phyloP scores from a whole-genome alignment of 495 filamentous ascomycete species.

The Achaetomiella virescens region DNA sequence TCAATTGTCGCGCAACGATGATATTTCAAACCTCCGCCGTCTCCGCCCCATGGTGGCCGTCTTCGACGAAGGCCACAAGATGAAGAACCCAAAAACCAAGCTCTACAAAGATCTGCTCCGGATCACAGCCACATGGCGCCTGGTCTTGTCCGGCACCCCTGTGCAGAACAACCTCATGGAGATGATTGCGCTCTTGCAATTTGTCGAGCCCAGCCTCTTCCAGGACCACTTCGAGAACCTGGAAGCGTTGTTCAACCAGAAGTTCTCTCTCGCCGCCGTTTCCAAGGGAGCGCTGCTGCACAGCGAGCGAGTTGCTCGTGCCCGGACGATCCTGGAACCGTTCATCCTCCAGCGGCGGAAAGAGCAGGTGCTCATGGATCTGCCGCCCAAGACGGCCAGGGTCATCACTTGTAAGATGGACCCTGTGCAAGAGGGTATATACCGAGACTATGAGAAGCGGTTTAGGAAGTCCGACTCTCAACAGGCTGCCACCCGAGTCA shows the following conservation, averaged over 20 bases:
- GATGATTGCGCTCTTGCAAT: conserved; percentile 77
- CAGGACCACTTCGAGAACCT: conserved; percentile 65
- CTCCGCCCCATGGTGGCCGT: conserved; percentile 59
- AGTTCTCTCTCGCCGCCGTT: conserved; percentile 71
- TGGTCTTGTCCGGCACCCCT: conserved; percentile 88
- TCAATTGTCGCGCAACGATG: conserved; percentile 36
- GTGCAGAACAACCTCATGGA: conserved; percentile 95
- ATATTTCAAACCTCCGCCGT: conserved; percentile 33
- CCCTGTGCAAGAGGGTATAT: conserved; percentile 59
- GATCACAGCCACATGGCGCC: conserved; percentile 68
- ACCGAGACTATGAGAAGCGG: conserved; percentile 45
- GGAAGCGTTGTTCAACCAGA: conserved; percentile 78
- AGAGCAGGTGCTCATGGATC: conserved; percentile 80
- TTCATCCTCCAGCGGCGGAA: conserved; percentile 94
- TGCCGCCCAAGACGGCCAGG: conserved; percentile 72
- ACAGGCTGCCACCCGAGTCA: conserved; percentile 31
- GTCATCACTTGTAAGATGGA: conserved; percentile 79
- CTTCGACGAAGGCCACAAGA: conserved; percentile 86
- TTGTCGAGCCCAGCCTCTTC: conserved; percentile 85
- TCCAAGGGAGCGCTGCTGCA: conserved; percentile 74
- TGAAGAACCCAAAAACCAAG: conserved; percentile 79
- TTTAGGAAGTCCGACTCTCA: conserved; percentile 43
- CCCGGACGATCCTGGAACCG: conserved; percentile 86
- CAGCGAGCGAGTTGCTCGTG: conserved; percentile 73
- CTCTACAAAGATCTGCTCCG: conserved; percentile 74